Percentiles rank a stretch among this genome's conserved stretches.
Conservation (phyloP, 306 rosid genomes). For the Cucumis cinereus region DNA sequence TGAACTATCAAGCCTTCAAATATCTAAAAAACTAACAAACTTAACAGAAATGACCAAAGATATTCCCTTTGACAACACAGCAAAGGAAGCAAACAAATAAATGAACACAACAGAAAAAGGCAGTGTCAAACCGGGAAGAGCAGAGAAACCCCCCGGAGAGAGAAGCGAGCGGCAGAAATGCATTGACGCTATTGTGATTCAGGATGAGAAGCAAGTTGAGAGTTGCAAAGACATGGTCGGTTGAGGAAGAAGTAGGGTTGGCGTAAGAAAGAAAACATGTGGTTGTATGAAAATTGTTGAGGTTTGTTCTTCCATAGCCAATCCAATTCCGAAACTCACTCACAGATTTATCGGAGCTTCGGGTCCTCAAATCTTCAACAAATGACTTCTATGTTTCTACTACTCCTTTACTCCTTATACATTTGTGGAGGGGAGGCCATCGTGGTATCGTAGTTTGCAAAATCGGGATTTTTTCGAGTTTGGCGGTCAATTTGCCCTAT, state of each 20-base stretch:
- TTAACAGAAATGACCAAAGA: neutral
- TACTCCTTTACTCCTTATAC: neutral
- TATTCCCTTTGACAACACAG: neutral
- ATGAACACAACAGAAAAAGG: neutral
- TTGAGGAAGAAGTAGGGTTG: neutral
- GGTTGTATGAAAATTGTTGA: neutral
- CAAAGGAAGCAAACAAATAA: neutral
- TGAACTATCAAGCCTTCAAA: neutral
- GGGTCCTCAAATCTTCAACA: neutral
- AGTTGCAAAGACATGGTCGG: neutral
- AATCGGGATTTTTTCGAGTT: neutral
- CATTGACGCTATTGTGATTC: neutral
- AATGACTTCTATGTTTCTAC: neutral
- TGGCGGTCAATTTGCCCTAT: neutral
- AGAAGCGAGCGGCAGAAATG: neutral
- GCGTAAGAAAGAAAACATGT: neutral
- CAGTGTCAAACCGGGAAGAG: neutral
- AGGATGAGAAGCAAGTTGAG: neutral
- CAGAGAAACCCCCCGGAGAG: neutral
- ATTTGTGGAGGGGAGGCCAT: neutral
- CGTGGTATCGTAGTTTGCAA: neutral
- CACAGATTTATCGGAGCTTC: neutral
- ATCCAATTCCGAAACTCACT: conserved; percentile 6
- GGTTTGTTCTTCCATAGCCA: neutral
- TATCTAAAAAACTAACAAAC: neutral